Percentiles rank a stretch among this genome's conserved stretches.
phyloP scores from a whole-genome alignment of 768 basidiomycete species.

The Boletus vinaceobasis region DNA sequence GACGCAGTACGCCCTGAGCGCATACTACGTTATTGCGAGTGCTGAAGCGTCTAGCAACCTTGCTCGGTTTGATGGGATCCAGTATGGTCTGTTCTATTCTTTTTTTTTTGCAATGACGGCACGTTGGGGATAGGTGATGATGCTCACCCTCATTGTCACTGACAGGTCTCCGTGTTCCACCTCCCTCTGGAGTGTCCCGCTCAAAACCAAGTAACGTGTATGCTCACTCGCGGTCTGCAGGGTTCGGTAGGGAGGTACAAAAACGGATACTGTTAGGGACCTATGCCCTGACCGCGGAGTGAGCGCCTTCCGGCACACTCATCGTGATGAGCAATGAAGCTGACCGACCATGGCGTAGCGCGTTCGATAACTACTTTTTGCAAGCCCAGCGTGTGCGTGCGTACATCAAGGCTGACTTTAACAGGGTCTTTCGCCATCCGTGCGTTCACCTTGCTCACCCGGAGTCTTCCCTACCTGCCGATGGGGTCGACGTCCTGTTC shows the following conservation, averaged over 20 bases:
- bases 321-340: background rate
- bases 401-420: conserved; percentile 70
- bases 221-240: conserved; percentile 59
- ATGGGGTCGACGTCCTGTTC: conserved; percentile 72
- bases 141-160: background rate
- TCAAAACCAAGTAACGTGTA: conserved; percentile 57
- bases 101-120: background rate
- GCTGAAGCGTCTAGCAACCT: conserved; percentile 94
- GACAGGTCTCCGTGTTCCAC: conserved; percentile 50
- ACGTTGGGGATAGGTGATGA: background rate
- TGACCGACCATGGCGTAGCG: conserved; percentile 42
- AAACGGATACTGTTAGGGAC: conserved; percentile 87
- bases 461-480: background rate
- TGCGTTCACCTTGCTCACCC: conserved; percentile 42
- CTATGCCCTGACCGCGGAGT: conserved; percentile 91
- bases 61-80: conserved; percentile 84
- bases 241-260: conserved; percentile 83
- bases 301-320: conserved; percentile 26
- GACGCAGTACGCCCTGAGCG: conserved; percentile 73
- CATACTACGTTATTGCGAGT: conserved; percentile 94
- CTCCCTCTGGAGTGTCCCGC: conserved; percentile 39
- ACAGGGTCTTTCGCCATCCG: conserved; percentile 58
- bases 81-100: conserved; percentile 58
- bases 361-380: conserved; percentile 97
- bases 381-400: conserved; percentile 84